These are phyloP conservation scores for Akanthomyces uredinophilus DNA, from an alignment of 2,329 filamentous ascomycete genomes.

Conservation along the genomic window DNA sequence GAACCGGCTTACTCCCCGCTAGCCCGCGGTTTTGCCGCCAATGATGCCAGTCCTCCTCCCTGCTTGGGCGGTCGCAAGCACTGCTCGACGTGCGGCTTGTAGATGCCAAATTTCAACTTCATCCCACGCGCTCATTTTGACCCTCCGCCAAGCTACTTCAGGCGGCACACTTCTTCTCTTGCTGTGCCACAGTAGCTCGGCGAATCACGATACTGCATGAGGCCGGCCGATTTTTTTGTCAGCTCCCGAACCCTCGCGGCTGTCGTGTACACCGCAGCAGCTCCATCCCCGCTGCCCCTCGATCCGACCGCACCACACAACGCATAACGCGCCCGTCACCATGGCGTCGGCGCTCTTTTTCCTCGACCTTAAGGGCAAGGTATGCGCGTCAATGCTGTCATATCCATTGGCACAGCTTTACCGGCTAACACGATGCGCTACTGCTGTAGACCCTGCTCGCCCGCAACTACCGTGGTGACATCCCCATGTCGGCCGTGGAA, in stretches of 20 bases:
- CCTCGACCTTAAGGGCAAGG: slow-evolving; percentile 99
- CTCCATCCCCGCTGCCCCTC: slow-evolving; percentile 23
- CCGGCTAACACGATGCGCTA: slow-evolving; percentile 19
- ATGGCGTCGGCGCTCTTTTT: slow-evolving; percentile 99
- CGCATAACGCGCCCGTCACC: slow-evolving; percentile 28
- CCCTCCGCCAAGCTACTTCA: slow-evolving; percentile 16
- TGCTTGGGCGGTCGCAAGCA: slow-evolving; percentile 2
- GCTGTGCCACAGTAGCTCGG: slow-evolving; percentile 13
- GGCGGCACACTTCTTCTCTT: slow-evolving; percentile 19
- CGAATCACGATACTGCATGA: background rate
- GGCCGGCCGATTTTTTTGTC: background rate
- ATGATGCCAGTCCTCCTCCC: slow-evolving; percentile 13
- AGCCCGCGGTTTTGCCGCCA: slow-evolving; percentile 18
- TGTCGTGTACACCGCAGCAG: slow-evolving; percentile 20
- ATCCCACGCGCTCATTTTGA: slow-evolving; percentile 5
- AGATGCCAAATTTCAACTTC: slow-evolving; percentile 14
- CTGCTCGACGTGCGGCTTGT: background rate
- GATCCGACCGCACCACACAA: slow-evolving; percentile 14
- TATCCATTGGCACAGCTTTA: background rate
- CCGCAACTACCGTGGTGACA: slow-evolving; percentile 96
- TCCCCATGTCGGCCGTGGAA: slow-evolving; percentile 98
- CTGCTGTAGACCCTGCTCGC: slow-evolving; percentile 80
- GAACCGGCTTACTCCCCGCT: background rate
- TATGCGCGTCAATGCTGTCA: slow-evolving; percentile 30
- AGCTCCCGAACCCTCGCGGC: background rate